Percentiles rank a stretch among this genome's conserved stretches.
phyloP scores from a whole-genome alignment of 352 stramenopile species.

The Halophytophthora batemanensis region DNA sequence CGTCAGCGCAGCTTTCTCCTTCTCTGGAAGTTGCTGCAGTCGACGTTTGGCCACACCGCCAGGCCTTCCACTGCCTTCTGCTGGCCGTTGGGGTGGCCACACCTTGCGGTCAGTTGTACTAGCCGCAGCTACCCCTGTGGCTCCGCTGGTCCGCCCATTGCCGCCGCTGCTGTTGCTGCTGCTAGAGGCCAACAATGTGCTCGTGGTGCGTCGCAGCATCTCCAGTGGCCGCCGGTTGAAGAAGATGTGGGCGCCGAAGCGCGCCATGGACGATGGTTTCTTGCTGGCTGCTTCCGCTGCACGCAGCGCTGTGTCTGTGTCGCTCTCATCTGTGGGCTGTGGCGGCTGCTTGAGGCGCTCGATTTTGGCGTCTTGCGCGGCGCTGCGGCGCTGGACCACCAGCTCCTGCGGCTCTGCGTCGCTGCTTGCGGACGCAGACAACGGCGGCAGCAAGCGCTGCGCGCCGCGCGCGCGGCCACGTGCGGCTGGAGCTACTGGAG shows the following conservation, averaged over 20 bases:
- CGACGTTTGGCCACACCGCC: no score
- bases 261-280: slow-evolving; percentile 26
- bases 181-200: slow-evolving; percentile 22
- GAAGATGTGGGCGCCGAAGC: slow-evolving; percentile 34
- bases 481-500: no score
- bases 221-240: slow-evolving; percentile 46
- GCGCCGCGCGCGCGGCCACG: no score
- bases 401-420: slow-evolving; percentile 7
- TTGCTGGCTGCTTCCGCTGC: slow-evolving; percentile 2
- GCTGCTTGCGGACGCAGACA: slow-evolving; percentile 17
- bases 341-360: slow-evolving; percentile 10
- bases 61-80: slow-evolving; percentile 10
- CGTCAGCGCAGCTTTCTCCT: slow-evolving; percentile 7
- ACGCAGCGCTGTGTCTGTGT: background rate
- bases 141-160: slow-evolving; percentile 4
- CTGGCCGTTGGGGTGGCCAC: slow-evolving; percentile 14
- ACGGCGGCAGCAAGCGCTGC: slow-evolving; percentile 18
- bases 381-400: background rate
- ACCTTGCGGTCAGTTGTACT: slow-evolving; percentile 30
- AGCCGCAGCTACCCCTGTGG: slow-evolving; percentile 2
- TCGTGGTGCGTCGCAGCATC: slow-evolving; percentile 33
- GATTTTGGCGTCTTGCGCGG: slow-evolving; percentile 10
- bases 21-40: slow-evolving; percentile 23
- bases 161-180: background rate
- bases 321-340: slow-evolving; percentile 10